A percentile compares a stretch with the other conserved stretches of the same genome.
Evolutionary conservation across 208 protist species (phyloP).

Genomic region (Crithidia expoeki): DNA sequence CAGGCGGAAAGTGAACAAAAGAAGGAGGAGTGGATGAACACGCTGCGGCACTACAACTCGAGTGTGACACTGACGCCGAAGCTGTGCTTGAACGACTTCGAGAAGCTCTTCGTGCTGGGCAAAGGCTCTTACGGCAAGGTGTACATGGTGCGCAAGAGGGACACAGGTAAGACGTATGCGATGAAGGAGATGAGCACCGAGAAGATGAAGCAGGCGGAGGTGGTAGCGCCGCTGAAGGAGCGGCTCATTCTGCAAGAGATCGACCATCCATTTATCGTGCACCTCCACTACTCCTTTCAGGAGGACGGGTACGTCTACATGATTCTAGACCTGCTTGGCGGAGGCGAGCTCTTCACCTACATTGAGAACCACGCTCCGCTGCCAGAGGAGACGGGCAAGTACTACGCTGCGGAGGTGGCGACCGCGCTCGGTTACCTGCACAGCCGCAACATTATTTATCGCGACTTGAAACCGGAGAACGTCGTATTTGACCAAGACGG

Average conservation of each 20-base stretch:
- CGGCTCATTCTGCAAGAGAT: conserved; percentile 92
- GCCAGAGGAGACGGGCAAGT: conserved; percentile 77
- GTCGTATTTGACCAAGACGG: conserved; percentile 86
- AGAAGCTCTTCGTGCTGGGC: conserved; percentile 86
- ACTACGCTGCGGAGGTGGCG: conserved; percentile 93
- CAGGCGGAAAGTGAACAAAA: conserved; percentile 42
- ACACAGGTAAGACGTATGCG: conserved; percentile 86
- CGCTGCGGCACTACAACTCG: conserved; percentile 36
- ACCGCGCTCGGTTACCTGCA: conserved; percentile 93
- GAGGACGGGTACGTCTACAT: conserved; percentile 92
- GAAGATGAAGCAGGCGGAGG: conserved; percentile 59
- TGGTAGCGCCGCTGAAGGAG: conserved; percentile 61
- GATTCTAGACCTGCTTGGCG: conserved; percentile 92
- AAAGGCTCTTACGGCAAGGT: conserved; percentile 93
- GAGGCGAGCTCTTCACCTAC: conserved; percentile 92
- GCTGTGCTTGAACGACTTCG: conserved; percentile 89
- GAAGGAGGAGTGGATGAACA: conserved; percentile 49
- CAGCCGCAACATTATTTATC: conserved; percentile 92
- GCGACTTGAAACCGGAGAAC: conserved; percentile 94
- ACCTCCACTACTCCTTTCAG: conserved; percentile 96
- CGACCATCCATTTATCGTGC: conserved; percentile 94
- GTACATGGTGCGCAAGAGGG: conserved; percentile 89
- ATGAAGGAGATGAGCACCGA: conserved; percentile 91
- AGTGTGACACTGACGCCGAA: conserved; percentile 42
- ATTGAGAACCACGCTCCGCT: conserved; percentile 67